These are phyloP conservation scores for Priceomyces fermenticarens DNA, from an alignment of 805 yeast genomes.

Conservation along the genomic window DNA sequence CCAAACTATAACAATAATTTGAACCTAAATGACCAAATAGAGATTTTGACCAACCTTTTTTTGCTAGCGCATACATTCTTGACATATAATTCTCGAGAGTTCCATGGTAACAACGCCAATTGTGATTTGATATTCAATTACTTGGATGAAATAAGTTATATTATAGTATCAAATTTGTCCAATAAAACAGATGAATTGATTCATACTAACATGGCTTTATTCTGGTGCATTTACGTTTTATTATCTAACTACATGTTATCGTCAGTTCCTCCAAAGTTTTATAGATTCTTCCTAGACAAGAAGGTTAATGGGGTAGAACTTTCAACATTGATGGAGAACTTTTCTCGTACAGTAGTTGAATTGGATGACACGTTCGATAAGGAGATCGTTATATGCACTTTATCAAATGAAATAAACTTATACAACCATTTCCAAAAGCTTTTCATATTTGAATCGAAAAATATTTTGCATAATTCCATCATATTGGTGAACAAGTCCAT, in stretches of 20 bases:
- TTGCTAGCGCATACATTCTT: constrained; percentile 43
- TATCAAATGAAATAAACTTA: constrained; percentile 33
- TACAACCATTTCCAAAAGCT: constrained; percentile 16
- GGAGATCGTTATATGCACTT: constrained; percentile 26
- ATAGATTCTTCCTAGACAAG: constrained; percentile 17
- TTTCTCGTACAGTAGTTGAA: constrained; percentile 20
- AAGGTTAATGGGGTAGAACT: constrained; percentile 8
- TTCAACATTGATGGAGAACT: constrained; percentile 19
- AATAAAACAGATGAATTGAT: constrained; percentile 17
- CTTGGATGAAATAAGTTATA: constrained; percentile 44
- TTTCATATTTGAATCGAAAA: constrained; percentile 31
- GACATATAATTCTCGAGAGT: constrained; percentile 28
- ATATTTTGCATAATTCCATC: constrained; percentile 50
- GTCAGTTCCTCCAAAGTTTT: constrained; percentile 39
- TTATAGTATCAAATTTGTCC: constrained; percentile 37
- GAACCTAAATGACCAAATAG: constrained; percentile 26
- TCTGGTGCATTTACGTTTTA: constrained; percentile 49
- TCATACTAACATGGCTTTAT: constrained; percentile 27
- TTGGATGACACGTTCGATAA: constrained; percentile 20
- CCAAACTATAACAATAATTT: constrained; percentile 31
- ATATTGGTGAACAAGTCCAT: constrained; percentile 48
- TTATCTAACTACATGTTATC: constrained; percentile 43
- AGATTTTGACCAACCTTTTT: constrained; percentile 46
- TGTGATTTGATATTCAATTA: constrained; percentile 48
- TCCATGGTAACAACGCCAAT: constrained; percentile 18